A percentile compares a stretch with the other conserved stretches of the same genome.
Evolutionary conservation across 768 basidiomycete species (phyloP).

Genomic region (Tricholoma terreum): DNA sequence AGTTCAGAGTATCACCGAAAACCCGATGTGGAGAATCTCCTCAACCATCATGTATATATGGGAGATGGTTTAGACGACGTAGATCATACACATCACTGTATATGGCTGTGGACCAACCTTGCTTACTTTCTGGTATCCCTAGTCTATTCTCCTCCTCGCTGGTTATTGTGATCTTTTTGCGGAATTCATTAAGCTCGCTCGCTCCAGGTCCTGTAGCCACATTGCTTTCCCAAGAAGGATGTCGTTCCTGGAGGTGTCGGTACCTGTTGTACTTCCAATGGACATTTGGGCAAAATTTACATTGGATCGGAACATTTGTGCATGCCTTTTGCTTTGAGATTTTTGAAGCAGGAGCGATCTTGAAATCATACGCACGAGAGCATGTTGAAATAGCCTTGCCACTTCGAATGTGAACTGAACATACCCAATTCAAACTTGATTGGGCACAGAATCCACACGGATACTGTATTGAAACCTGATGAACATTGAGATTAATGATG

Average conservation of each 20-base stretch:
- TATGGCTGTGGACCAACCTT: background rate
- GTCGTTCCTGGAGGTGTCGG: slow-evolving; percentile 19
- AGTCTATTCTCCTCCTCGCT: background rate
- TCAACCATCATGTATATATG: background rate
- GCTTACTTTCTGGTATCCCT: background rate
- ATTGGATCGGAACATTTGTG: slow-evolving; percentile 27
- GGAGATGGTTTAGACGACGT: background rate
- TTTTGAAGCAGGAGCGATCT: slow-evolving; percentile 9
- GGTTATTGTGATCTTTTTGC: background rate
- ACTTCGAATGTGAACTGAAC: slow-evolving; percentile 5
- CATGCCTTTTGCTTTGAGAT: slow-evolving; percentile 17
- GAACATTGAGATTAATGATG: too few relatives aligned
- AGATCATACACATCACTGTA: background rate
- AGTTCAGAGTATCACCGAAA: too few relatives aligned
- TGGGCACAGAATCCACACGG: slow-evolving; percentile 26
- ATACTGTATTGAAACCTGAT: slow-evolving; percentile 16
- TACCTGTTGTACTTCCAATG: slow-evolving; percentile 23
- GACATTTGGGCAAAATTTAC: slow-evolving; percentile 15
- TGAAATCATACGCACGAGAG: slow-evolving; percentile 10
- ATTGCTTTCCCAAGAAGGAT: slow-evolving; percentile 16
- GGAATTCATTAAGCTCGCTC: background rate
- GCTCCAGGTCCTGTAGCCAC: background rate
- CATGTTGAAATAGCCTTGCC: slow-evolving; percentile 18
- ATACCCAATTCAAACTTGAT: background rate
- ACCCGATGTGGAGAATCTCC: too few relatives aligned